Conservation (phyloP, 345 rosid species). For the Schrenkiella parvula region DNA sequence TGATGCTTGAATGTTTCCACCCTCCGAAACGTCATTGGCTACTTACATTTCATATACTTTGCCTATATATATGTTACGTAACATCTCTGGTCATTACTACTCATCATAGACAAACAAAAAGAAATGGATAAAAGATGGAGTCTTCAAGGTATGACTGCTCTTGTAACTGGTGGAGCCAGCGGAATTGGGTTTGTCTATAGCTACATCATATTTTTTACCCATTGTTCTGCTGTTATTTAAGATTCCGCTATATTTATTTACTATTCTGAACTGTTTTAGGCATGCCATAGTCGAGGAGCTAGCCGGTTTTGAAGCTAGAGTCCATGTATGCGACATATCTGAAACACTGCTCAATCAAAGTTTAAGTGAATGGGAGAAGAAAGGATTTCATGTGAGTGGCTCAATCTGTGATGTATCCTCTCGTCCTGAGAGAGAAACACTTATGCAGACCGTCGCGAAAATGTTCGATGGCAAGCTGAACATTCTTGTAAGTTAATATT, state of each 20-base stretch:
- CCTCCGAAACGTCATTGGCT: not conserved
- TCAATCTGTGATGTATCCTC: not conserved
- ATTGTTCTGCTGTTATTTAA: not conserved
- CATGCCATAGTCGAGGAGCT: not conserved
- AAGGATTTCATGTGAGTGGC: not conserved
- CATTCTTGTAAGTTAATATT: not conserved
- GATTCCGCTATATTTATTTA: too few species aligned
- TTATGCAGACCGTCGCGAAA: not conserved
- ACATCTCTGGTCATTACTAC: not conserved
- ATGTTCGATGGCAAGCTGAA: not conserved
- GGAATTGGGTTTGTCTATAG: slow-evolving; percentile 14
- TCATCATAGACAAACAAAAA: not conserved
- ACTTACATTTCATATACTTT: not conserved
- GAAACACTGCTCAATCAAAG: not conserved
- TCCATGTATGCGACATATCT: not conserved
- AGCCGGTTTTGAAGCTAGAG: not conserved
- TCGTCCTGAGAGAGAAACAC: not conserved
- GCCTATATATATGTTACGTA: not conserved
- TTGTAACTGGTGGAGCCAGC: slow-evolving; percentile 23
- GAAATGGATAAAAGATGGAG: slow-evolving; percentile 20
- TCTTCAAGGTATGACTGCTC: slow-evolving; percentile 28
- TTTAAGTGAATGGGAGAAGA: not conserved
- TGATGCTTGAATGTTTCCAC: not conserved
- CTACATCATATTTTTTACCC: not conserved
- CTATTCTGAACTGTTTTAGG: too few species aligned